Evolutionary conservation across 2,329 filamentous ascomycete species (phyloP), one percentile per base, ranked within the genome.

Genomic region (Neonectria ditissima): DNA sequence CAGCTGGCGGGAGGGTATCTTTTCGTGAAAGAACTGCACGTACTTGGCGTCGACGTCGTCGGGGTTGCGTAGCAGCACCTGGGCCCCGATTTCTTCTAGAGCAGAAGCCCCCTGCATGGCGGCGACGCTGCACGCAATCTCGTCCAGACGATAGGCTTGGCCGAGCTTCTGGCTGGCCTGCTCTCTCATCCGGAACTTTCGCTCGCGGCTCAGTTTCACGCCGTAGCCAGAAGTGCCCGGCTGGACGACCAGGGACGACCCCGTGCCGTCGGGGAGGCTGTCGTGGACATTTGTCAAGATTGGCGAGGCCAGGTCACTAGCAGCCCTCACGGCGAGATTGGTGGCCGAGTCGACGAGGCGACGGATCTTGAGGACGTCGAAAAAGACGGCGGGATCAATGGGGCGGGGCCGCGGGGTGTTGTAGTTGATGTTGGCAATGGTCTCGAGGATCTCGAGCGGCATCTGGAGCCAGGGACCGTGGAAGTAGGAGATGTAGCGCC

Each of bases 1-100:
- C 75, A 96, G 81, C 75, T 91, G 89, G 44, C 91, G 82, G 43
- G 89, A 91, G 1, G 92, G 91, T 26, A 96, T 94, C 85, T 95
- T 96, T 79, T 97, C 92, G 79, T 95, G 92, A 77, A 97, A 97
- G 80, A 95, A 96, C 75, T 96, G 91, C n/a, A 96, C 93, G 75
- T 96, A 96, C 77, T 91, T 91, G 28, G 92, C 93, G 73, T 96
- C 91, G 45, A 83, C 79, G 73, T 94, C 89, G 54, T 84, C 76
- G n/a, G 87, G 83, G 64, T 87, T 89, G 65, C 92, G 84, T 75
- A 92, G 88, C 65, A 96, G 79, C 32, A 97, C 92, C 65, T 91
- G 82, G 6, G 86, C 84, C 2, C 91, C 92, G 3, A 96, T 90
- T 62, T 93, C 91, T 71, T 96, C 92, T 13, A 97, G 81, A 0